Evolutionary conservation across 768 basidiomycete species (phyloP).

Genomic region (Podaxis mareebaensis): DNA sequence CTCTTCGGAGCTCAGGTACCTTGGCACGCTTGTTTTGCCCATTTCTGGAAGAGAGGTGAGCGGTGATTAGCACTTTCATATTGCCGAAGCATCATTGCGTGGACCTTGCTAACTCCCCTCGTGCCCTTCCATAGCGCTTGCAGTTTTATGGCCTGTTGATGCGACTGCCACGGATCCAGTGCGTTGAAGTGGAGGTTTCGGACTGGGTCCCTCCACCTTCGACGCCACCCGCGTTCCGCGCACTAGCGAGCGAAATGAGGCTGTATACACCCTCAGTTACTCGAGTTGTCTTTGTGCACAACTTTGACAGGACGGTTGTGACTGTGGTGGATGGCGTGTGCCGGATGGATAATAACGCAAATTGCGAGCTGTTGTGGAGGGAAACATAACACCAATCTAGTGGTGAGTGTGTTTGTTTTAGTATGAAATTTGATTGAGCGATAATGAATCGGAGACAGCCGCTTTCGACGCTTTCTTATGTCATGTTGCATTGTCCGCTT

Average conservation of each 20-base stretch:
- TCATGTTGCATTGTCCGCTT: constrained; percentile 7
- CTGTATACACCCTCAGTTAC: constrained; percentile 56
- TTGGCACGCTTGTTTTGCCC: constrained; percentile 67
- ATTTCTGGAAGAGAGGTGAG: constrained; percentile 54
- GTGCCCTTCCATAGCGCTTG: constrained; percentile 45
- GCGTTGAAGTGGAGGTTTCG: constrained; percentile 63
- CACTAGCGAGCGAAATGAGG: constrained; percentile 59
- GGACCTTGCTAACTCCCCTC: constrained; percentile 13
- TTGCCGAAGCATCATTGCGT: constrained; percentile 9
- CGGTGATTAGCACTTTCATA: constrained; percentile 13
- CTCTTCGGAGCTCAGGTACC: constrained; percentile 48
- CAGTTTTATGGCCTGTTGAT: constrained; percentile 61
- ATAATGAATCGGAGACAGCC: constrained; percentile 18
- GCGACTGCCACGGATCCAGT: constrained; percentile 49
- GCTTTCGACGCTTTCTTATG: constrained; percentile 13
- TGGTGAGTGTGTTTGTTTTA: constrained; percentile 9
- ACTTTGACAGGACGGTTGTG: constrained; percentile 59
- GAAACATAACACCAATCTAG: constrained; percentile 25
- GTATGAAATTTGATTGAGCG: background rate
- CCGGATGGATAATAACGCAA: constrained; percentile 31
- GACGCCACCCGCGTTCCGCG: constrained; percentile 52
- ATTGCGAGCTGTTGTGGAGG: constrained; percentile 34
- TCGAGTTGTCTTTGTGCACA: constrained; percentile 60
- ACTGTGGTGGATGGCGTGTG: constrained; percentile 36
- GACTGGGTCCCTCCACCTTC: constrained; percentile 64